phyloP scores from a whole-genome alignment of 257 asterid species.

The Lithospermum erythrorhizon region DNA sequence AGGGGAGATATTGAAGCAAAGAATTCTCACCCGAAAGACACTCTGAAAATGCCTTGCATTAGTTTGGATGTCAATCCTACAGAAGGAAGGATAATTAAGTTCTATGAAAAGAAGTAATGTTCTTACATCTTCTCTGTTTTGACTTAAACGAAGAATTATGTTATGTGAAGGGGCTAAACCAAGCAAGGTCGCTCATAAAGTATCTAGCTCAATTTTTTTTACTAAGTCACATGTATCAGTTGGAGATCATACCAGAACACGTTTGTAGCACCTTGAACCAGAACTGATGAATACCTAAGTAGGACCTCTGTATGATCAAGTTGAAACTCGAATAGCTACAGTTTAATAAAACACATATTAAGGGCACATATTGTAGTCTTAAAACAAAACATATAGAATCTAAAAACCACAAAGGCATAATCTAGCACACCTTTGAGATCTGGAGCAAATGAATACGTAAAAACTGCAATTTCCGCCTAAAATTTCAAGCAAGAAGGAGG shows the following conservation, averaged over 20 bases:
- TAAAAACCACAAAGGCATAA: too few species aligned
- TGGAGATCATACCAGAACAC: conserved; percentile 78
- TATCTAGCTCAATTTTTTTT: too few species aligned
- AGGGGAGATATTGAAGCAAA: neutral
- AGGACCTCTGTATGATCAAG: conserved; percentile 70
- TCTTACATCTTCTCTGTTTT: too few species aligned
- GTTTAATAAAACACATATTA: conserved; percentile 2
- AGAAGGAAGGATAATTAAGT: conserved; percentile 5
- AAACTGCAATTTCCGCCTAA: too few species aligned
- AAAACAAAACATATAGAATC: too few species aligned
- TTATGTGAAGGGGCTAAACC: too few species aligned
- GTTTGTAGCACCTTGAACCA: conserved; percentile 87
- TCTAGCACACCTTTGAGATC: too few species aligned
- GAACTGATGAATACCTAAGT: conserved; percentile 84
- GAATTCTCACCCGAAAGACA: conserved; percentile 56
- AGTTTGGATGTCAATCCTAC: conserved; percentile 93
- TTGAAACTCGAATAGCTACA: conserved; percentile 79
- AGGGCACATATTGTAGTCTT: too few species aligned
- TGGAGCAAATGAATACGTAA: too few species aligned
- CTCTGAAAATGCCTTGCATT: conserved; percentile 78
- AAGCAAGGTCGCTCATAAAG: too few species aligned
- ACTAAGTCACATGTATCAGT: conserved; percentile 3
- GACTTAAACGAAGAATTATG: too few species aligned
- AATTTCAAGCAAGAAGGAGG: too few species aligned
- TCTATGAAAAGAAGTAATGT: neutral